These are phyloP conservation scores for Moricandia arvensis DNA, from an alignment of 345 rosid genomes.

Conservation along the genomic window DNA sequence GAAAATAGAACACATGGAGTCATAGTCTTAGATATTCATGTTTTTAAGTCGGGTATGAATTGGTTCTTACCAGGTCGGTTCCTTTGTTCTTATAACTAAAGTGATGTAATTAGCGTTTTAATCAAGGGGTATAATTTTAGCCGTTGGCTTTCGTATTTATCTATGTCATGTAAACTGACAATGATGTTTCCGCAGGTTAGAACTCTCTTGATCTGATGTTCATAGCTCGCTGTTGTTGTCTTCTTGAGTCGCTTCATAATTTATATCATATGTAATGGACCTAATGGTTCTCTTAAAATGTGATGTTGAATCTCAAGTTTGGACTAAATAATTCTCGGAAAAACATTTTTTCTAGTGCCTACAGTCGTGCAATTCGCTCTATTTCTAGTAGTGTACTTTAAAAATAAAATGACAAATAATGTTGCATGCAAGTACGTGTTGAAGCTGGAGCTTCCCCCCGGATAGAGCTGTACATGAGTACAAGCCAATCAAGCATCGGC, in stretches of 20 bases:
- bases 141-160: constrained; percentile 23
- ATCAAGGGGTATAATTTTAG: neutral
- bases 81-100: neutral
- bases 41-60: too few relatives aligned
- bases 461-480: too few relatives aligned
- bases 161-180: constrained; percentile 13
- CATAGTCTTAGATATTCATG: too few relatives aligned
- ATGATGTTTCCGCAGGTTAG: constrained; percentile 3
- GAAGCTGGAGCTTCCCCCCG: too few relatives aligned
- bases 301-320: neutral
- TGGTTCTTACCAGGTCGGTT: too few relatives aligned
- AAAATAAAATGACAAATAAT: too few relatives aligned
- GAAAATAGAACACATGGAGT: too few relatives aligned
- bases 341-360: too few relatives aligned
- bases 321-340: neutral
- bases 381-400: too few relatives aligned
- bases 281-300: neutral
- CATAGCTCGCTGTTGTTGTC: constrained; percentile 5
- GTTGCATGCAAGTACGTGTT: too few relatives aligned
- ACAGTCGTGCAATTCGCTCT: too few relatives aligned
- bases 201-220: constrained; percentile 15
- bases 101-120: constrained; percentile 9
- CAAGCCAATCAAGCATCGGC: too few relatives aligned
- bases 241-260: neutral
- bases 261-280: neutral